Percentiles rank a stretch among this genome's conserved stretches.
phyloP scores from a whole-genome alignment of 345 rosid species.

The Eucalyptus polybractea region DNA sequence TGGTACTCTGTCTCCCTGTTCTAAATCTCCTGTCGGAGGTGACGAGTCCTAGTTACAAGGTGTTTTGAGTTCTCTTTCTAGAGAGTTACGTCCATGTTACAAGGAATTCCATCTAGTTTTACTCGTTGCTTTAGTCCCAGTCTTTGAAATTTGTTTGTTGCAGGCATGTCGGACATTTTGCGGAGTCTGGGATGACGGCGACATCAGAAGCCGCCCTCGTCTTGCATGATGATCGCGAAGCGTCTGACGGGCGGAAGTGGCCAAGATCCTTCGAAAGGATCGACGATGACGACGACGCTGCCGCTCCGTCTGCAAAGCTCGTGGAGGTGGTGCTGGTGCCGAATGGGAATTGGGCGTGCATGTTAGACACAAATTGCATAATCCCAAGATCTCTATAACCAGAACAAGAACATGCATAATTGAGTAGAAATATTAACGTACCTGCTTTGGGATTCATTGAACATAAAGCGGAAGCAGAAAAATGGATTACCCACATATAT shows the following conservation, averaged over 20 bases:
- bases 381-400: too few species aligned
- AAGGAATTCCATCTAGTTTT: neutral
- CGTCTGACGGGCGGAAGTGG: neutral
- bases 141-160: neutral
- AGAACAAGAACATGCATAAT: too few species aligned
- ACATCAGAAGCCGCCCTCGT: neutral
- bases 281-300: neutral
- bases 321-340: constrained; percentile 46
- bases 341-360: constrained; percentile 37
- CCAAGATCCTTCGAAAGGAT: neutral
- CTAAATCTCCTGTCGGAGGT: neutral
- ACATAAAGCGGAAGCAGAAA: too few species aligned
- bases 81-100: neutral
- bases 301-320: neutral
- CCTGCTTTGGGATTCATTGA: too few species aligned
- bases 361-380: too few species aligned
- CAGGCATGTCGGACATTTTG: neutral
- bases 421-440: too few species aligned
- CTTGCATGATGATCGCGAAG: neutral
- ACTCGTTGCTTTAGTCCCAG: neutral
- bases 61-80: neutral
- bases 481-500: too few species aligned
- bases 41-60: neutral
- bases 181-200: neutral
- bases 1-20: neutral